These are phyloP conservation scores for Aquilaria yunnanensis DNA, from an alignment of 345 rosid species.

Conservation along the genomic window DNA sequence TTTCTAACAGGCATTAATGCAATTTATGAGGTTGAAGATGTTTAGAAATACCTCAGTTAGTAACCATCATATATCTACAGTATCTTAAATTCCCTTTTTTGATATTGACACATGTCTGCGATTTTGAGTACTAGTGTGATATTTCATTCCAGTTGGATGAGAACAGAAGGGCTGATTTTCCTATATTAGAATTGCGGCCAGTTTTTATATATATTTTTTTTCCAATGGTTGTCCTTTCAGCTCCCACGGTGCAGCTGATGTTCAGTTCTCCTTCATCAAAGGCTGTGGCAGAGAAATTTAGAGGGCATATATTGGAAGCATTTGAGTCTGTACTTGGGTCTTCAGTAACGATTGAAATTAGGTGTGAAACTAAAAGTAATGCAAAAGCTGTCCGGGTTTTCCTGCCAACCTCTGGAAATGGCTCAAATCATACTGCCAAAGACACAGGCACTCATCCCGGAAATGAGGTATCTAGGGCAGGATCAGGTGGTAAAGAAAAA, in stretches of 20 bases:
- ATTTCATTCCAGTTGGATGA: no score
- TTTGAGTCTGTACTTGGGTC: constrained; percentile 81
- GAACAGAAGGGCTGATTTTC: background rate
- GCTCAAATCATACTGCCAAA: constrained; percentile 25
- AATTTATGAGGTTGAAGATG: no score
- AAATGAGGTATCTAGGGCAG: constrained; percentile 15
- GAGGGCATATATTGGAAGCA: constrained; percentile 62
- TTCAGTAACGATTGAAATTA: constrained; percentile 70
- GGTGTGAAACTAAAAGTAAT: constrained; percentile 54
- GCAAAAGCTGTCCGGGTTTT: constrained; percentile 20
- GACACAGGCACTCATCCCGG: constrained; percentile 18
- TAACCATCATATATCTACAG: no score
- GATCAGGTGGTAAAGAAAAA: constrained; percentile 8
- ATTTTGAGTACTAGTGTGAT: no score
- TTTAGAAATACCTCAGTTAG: no score
- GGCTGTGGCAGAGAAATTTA: constrained; percentile 64
- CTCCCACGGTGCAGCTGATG: constrained; percentile 76
- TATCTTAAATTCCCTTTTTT: no score
- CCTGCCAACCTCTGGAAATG: constrained; percentile 38
- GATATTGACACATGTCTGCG: no score
- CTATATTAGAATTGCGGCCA: background rate
- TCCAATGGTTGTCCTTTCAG: constrained; percentile 34
- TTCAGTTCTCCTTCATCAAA: constrained; percentile 60
- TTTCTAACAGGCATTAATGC: no score
- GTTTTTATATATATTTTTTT: background rate